These are phyloP conservation scores for Colletotrichum tropicicola DNA, from an alignment of 2,329 filamentous ascomycete species.

Conservation along the genomic window DNA sequence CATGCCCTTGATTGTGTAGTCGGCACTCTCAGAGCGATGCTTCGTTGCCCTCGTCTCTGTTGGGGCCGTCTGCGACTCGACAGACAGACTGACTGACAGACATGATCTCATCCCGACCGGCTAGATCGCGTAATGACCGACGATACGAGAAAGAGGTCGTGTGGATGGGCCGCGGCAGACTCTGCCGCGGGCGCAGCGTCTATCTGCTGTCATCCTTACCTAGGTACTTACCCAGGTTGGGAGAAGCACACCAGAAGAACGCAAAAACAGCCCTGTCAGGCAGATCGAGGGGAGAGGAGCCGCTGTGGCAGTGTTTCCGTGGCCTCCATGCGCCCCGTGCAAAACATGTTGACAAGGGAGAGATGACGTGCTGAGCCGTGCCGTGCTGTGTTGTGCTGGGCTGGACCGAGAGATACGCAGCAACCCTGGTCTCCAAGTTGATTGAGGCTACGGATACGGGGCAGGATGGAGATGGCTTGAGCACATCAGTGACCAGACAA, in stretches of 20 bases:
- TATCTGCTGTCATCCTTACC: neutral
- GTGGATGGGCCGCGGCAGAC: neutral
- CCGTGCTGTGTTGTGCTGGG: neutral
- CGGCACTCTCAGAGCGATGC: too few relatives aligned
- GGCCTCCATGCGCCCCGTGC: conserved; percentile 1
- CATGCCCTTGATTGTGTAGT: too few relatives aligned
- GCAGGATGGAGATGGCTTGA: too few relatives aligned
- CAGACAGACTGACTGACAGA: too few relatives aligned
- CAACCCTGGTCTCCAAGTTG: too few relatives aligned
- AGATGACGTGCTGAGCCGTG: conserved; percentile 17
- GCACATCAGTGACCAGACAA: too few relatives aligned
- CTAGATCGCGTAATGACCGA: neutral
- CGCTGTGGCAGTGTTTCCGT: conserved; percentile 10
- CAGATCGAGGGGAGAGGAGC: neutral
- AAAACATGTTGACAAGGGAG: neutral
- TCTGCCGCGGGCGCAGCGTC: neutral
- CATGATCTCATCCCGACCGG: conserved; percentile 9
- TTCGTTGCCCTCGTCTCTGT: neutral
- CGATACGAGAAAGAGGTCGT: neutral
- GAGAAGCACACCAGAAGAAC: neutral
- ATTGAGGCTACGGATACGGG: too few relatives aligned
- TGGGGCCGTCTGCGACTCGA: too few relatives aligned
- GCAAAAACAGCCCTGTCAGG: conserved; percentile 23
- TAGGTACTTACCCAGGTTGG: too few relatives aligned
- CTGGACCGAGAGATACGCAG: neutral